These are phyloP conservation scores for Daldinia eschscholtzii DNA, from an alignment of 2,329 filamentous ascomycete species.

Conservation along the genomic window DNA sequence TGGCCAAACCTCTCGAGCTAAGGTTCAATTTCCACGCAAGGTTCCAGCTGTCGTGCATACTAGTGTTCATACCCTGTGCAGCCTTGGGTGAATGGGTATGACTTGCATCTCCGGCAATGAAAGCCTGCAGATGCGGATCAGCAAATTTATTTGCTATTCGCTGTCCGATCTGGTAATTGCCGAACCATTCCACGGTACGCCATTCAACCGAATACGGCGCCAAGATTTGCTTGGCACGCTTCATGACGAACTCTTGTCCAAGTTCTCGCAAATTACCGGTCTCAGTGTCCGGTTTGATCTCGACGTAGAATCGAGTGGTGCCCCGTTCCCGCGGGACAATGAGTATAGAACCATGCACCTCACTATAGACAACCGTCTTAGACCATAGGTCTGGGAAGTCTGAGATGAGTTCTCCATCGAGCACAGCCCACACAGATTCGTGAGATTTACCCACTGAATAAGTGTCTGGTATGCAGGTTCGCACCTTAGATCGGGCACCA, in stretches of 20 bases:
- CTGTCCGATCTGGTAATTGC: conserved; percentile 78
- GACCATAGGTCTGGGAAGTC: conserved; percentile 82
- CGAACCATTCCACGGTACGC: conserved; percentile 77
- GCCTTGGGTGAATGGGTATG: conserved; percentile 74
- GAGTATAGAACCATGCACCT: conserved; percentile 76
- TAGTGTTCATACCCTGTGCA: conserved; percentile 70
- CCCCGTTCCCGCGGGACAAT: conserved; percentile 80
- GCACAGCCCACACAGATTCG: conserved; percentile 72
- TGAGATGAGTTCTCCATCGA: conserved; percentile 78
- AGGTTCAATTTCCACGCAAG: conserved; percentile 61
- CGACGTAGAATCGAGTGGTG: conserved; percentile 75
- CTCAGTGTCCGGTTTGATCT: conserved; percentile 63
- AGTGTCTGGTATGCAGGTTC: conserved; percentile 70
- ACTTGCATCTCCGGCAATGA: conserved; percentile 73
- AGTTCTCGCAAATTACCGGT: conserved; percentile 54
- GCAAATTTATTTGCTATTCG: conserved; percentile 78
- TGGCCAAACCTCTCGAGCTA: conserved; percentile 67
- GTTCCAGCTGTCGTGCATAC: conserved; percentile 69
- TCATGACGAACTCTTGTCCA: conserved; percentile 77
- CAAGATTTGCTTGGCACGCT: conserved; percentile 72
- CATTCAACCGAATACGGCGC: conserved; percentile 69
- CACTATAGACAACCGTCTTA: conserved; percentile 77
- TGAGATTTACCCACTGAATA: conserved; percentile 49
- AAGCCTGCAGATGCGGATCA: conserved; percentile 71
- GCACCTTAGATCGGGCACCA: conserved; percentile 78